Conservation (phyloP, 805 yeast species). For the Cyberlindnera saturnus region DNA sequence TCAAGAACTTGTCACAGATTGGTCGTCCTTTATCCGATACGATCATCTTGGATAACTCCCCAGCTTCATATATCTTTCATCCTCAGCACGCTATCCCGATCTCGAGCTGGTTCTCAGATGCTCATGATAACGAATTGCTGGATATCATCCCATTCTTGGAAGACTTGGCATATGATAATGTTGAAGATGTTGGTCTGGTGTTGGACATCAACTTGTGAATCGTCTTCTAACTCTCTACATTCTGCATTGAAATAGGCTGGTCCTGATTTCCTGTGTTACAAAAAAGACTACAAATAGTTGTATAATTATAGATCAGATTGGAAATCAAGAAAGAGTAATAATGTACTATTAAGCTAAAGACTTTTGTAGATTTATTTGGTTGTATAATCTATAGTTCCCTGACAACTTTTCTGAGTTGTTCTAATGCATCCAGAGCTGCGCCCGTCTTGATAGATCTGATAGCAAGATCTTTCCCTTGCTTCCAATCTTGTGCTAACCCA, state of each 20-base stretch:
- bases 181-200: constrained; percentile 80
- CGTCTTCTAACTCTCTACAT: too few relatives aligned
- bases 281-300: too few relatives aligned
- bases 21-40: constrained; percentile 86
- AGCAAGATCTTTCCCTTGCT: constrained; percentile 72
- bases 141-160: constrained; percentile 89
- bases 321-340: too few relatives aligned
- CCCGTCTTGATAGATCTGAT: constrained; percentile 63
- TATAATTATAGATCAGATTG: not conserved
- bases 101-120: constrained; percentile 96
- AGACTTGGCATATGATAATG: constrained; percentile 67
- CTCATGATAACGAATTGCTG: constrained; percentile 90
- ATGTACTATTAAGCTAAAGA: too few relatives aligned
- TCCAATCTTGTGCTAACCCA: constrained; percentile 66
- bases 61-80: constrained; percentile 96
- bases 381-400: not conserved
- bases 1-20: constrained; percentile 87
- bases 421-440: constrained; percentile 54
- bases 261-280: not conserved
- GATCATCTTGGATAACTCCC: constrained; percentile 93
- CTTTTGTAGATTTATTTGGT: too few relatives aligned
- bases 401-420: constrained; percentile 11
- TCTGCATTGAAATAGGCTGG: not conserved
- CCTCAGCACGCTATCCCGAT: constrained; percentile 98
- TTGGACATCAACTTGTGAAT: constrained; percentile 57